phyloP scores from a whole-genome alignment of 2,329 filamentous ascomycete genomes.

The Thyridium curvatum region DNA sequence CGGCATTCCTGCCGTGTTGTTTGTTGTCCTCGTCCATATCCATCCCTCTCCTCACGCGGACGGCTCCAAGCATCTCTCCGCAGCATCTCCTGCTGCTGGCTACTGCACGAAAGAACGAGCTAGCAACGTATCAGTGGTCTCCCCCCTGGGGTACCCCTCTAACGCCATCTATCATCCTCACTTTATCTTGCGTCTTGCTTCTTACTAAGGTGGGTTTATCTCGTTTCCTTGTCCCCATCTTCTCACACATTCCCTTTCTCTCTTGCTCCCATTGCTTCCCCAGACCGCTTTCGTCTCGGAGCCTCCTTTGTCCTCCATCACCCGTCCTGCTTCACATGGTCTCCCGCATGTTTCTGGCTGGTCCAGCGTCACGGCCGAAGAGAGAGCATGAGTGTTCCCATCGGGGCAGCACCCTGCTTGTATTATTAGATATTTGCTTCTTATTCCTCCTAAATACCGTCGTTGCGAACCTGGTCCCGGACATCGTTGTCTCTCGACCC shows the following conservation, averaged over 20 bases:
- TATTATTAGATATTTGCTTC: slow-evolving; percentile 18
- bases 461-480: too few relatives aligned
- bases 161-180: too few relatives aligned
- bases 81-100: slow-evolving; percentile 12
- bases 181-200: slow-evolving; percentile 1
- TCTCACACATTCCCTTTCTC: slow-evolving; percentile 6
- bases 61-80: slow-evolving; percentile 13
- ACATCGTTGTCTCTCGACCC: slow-evolving; percentile 4
- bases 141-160: too few relatives aligned
- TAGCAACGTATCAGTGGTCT: too few relatives aligned
- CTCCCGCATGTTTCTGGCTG: slow-evolving; percentile 10
- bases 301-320: slow-evolving; percentile 4
- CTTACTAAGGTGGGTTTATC: slow-evolving; percentile 2
- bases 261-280: not conserved
- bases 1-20: slow-evolving; percentile 2
- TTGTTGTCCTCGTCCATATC: slow-evolving; percentile 15
- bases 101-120: too few relatives aligned
- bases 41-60: slow-evolving; percentile 10
- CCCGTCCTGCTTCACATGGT: slow-evolving; percentile 8
- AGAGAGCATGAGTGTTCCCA: too few relatives aligned
- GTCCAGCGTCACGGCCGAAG: slow-evolving; percentile 3
- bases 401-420: slow-evolving; percentile 1
- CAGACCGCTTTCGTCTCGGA: slow-evolving; percentile 6
- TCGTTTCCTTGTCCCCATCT: not conserved
- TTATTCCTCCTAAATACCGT: slow-evolving; percentile 10